A percentile compares a stretch with the other conserved stretches of the same genome.
phyloP scores from a whole-genome alignment of 106 monocot species.

The Narthecium ossifragum region DNA sequence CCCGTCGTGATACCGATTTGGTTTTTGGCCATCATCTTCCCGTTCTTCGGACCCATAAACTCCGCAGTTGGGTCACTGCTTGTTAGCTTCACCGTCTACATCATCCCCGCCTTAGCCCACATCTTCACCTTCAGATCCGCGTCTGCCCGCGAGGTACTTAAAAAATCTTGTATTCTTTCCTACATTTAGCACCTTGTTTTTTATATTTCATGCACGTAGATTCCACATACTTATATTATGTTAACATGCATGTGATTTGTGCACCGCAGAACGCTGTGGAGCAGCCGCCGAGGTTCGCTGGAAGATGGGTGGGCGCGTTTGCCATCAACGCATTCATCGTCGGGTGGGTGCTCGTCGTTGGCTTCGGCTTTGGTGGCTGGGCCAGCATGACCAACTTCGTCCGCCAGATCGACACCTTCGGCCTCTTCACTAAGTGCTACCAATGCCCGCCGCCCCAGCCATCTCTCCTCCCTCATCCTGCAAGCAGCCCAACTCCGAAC shows the following conservation, averaged over 20 bases:
- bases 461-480: slow-evolving; percentile 8
- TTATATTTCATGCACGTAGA: no score
- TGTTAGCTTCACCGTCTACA: slow-evolving; percentile 96
- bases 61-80: slow-evolving; percentile 86
- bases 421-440: slow-evolving; percentile 87
- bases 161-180: no score
- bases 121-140: slow-evolving; percentile 82
- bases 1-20: slow-evolving; percentile 93
- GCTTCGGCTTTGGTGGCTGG: slow-evolving; percentile 90
- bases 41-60: slow-evolving; percentile 97
- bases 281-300: slow-evolving; percentile 54
- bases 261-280: slow-evolving; percentile 69
- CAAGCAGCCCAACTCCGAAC: neutral
- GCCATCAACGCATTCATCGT: slow-evolving; percentile 62
- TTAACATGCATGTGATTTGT: no score
- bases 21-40: slow-evolving; percentile 98
- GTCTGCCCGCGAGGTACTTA: slow-evolving; percentile 62
- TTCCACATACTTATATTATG: no score
- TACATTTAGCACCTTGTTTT: no score
- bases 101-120: slow-evolving; percentile 83
- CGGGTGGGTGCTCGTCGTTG: slow-evolving; percentile 81
- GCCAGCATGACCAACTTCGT: slow-evolving; percentile 89
- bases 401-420: slow-evolving; percentile 70
- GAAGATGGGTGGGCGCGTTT: slow-evolving; percentile 62
- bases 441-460: slow-evolving; percentile 54